Evolutionary conservation across 1,284 basidiomycete species (phyloP).

Genomic region (Heterobasidion occidentale): DNA sequence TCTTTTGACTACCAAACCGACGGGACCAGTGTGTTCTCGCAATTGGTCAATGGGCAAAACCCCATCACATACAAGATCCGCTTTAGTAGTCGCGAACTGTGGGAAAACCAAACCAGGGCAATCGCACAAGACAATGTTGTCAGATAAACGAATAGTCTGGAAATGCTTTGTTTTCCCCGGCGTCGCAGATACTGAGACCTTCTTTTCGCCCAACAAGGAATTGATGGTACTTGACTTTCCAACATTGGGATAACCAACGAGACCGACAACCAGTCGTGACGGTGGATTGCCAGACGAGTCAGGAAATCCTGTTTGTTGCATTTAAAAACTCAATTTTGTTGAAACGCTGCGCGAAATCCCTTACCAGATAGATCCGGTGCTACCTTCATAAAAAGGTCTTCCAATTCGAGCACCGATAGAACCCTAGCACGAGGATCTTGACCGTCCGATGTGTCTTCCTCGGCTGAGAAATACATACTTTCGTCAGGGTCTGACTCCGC

Average conservation of each 20-base stretch:
- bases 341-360: slow-evolving; percentile 10
- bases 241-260: slow-evolving; percentile 99
- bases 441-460: slow-evolving; percentile 41
- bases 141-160: slow-evolving; percentile 93
- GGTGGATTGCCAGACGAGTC: slow-evolving; percentile 54
- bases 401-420: slow-evolving; percentile 84
- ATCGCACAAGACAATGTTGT: slow-evolving; percentile 89
- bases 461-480: slow-evolving; percentile 29
- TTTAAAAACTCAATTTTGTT: not conserved
- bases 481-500: not conserved
- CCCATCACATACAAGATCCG: slow-evolving; percentile 94
- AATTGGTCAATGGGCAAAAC: slow-evolving; percentile 98
- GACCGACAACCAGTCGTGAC: slow-evolving; percentile 78
- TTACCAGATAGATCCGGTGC: slow-evolving; percentile 75
- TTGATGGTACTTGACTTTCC: slow-evolving; percentile 98
- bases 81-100: slow-evolving; percentile 94
- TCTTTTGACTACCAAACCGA: slow-evolving; percentile 72
- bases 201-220: slow-evolving; percentile 91
- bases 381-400: slow-evolving; percentile 72
- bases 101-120: slow-evolving; percentile 99
- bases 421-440: slow-evolving; percentile 73
- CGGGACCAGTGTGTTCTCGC: slow-evolving; percentile 89
- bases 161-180: slow-evolving; percentile 99
- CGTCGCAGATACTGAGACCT: slow-evolving; percentile 95
- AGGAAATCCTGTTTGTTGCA: slow-evolving; percentile 46